These are phyloP conservation scores for Aspergillus melleus DNA, from an alignment of 2,329 filamentous ascomycete genomes.

Conservation along the genomic window DNA sequence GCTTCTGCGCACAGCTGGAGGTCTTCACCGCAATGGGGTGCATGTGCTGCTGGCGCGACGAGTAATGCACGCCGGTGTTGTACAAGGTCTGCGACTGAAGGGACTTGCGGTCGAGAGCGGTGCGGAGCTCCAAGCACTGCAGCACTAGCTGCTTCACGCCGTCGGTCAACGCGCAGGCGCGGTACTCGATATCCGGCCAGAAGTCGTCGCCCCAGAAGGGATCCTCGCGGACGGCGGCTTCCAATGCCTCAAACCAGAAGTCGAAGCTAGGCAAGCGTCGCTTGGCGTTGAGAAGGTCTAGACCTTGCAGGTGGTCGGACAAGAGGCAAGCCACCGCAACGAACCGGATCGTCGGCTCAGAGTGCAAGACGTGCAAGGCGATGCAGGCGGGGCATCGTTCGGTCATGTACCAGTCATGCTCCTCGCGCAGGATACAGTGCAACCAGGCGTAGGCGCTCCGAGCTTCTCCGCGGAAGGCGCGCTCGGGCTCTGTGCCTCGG, in stretches of 20 bases:
- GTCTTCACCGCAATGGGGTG: constrained; percentile 27
- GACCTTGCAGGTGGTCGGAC: constrained; percentile 34
- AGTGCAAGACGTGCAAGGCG: constrained; percentile 43
- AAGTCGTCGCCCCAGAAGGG: constrained; percentile 45
- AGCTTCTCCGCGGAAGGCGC: constrained; percentile 58
- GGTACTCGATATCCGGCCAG: constrained; percentile 44
- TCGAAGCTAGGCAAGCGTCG: constrained; percentile 31
- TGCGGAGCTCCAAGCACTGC: constrained; percentile 40
- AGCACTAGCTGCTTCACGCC: constrained; percentile 40
- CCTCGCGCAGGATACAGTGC: constrained; percentile 58
- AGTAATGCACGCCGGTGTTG: constrained; percentile 18
- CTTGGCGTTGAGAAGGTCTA: constrained; percentile 20
- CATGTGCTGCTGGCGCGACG: constrained; percentile 23
- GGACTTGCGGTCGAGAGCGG: constrained; percentile 25
- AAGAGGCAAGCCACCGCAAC: constrained; percentile 44
- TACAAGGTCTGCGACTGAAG: constrained; percentile 19
- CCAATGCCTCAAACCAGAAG: constrained; percentile 42
- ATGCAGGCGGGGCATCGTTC: constrained; percentile 54
- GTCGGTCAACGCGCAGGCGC: constrained; percentile 38
- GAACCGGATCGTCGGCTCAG: constrained; percentile 47
- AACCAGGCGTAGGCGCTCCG: constrained; percentile 60
- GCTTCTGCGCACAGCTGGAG: constrained; percentile 33
- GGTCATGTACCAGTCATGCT: constrained; percentile 59
- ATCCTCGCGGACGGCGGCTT: constrained; percentile 43
- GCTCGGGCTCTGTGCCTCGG: constrained; percentile 54